A percentile compares a stretch with the other conserved stretches of the same genome.
phyloP scores from a whole-genome alignment of 1,284 basidiomycete genomes.

The Meira miltonrushii region DNA sequence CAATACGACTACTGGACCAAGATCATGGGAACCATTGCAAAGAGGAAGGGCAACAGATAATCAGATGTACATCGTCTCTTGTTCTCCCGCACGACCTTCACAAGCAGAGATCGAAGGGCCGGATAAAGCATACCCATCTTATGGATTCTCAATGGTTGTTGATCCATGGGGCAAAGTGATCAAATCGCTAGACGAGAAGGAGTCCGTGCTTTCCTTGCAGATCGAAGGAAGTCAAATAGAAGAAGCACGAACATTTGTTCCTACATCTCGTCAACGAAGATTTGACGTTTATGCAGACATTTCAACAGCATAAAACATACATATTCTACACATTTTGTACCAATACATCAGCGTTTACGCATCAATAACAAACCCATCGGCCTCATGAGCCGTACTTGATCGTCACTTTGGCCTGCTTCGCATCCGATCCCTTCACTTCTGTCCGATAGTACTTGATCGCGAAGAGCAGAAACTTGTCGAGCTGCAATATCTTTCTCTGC shows the following conservation, averaged over 20 bases:
- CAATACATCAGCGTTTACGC: background rate
- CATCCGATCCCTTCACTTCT: background rate
- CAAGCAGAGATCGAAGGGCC: constrained; percentile 53
- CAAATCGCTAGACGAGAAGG: constrained; percentile 70
- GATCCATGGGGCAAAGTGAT: constrained; percentile 67
- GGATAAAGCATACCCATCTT: constrained; percentile 45
- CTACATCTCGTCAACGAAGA: constrained; percentile 13
- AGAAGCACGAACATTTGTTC: background rate
- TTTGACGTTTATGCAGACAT: constrained; percentile 45
- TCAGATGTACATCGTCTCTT: constrained; percentile 58
- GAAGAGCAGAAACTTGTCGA: background rate
- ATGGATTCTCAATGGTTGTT: constrained; percentile 45
- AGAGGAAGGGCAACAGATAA: constrained; percentile 54
- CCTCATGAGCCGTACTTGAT: background rate
- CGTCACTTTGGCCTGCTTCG: background rate
- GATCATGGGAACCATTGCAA: constrained; percentile 49
- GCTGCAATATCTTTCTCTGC: background rate
- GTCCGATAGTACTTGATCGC: background rate
- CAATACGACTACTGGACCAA: constrained; percentile 54
- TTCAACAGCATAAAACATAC: constrained; percentile 18
- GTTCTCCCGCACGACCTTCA: constrained; percentile 84
- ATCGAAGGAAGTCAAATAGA: constrained; percentile 18
- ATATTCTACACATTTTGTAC: background rate
- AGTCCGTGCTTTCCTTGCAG: constrained; percentile 63
- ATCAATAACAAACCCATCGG: background rate